Base-by-base conservation (phyloP, 2,329 filamentous ascomycete genomes). In the Botryotinia calthae region DNA sequence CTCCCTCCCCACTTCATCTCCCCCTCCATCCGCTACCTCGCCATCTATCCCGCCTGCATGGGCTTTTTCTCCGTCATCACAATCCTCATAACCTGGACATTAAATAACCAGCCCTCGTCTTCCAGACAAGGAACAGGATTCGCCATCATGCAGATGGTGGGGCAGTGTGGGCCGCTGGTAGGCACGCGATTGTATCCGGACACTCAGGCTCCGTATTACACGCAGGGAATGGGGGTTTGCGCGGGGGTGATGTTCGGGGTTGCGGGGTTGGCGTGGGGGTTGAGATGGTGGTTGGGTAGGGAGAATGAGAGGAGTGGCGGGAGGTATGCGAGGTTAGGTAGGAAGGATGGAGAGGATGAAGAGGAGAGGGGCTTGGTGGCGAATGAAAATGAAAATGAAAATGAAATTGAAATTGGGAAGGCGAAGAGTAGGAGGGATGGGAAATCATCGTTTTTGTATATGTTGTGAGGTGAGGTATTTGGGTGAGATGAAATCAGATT, bases 61-160 rank as follows among this genome's bases (percentile, higher is more conserved):
- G 94, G 94, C 6, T 96, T 97, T 82, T 95, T 97, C 84, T 90
- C 88, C 74, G 91, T 93, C 31, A 92, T 97, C 73, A 94, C 93
- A 0, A 86, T 97, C 46, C 91, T 95, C 76, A 92, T 97, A 72
- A 91, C 93, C 2, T 97, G 94, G 94, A 93, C 88, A 51, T 88
- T 97, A 79, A 97, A 97, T 80, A 97, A 97, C 81, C 93, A 96
- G 80, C 83, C 87, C 70, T 89, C 85, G 20, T 88, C 90, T 74
- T 88, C 87, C 69, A 88, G 89, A 10, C 91, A 92, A 76, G 93
- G 93, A 0, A 89, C 89, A 1, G 93, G 91, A 1, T 93, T 97
- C 78, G 93, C 92, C 1, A 85, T 97, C 46, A 82, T 98, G 79
- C 95, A 97, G 81, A 79, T 94, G 51, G 86, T 97, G 22, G 95